phyloP scores from a whole-genome alignment of 768 basidiomycete species.

The Boletales sp. region DNA sequence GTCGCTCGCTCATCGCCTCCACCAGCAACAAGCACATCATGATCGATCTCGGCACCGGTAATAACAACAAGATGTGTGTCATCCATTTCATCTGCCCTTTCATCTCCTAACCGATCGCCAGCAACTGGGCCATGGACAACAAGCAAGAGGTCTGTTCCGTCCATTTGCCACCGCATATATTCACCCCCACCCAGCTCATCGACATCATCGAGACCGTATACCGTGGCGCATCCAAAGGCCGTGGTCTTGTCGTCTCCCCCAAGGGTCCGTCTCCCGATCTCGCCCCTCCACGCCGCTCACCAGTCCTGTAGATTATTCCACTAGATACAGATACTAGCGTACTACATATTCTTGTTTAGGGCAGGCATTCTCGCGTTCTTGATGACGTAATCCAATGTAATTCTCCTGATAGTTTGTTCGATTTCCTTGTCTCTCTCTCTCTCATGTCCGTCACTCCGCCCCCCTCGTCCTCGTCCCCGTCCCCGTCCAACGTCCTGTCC shows the following conservation, averaged over 20 bases:
- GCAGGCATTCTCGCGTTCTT: constrained; percentile 24
- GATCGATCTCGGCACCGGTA: constrained; percentile 99
- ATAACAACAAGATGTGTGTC: constrained; percentile 97
- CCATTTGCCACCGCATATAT: background rate
- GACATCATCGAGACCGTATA: constrained; percentile 99
- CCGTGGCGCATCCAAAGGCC: constrained; percentile 94
- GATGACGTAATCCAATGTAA: constrained; percentile 23
- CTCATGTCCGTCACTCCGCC: constrained; percentile 22
- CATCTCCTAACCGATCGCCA: constrained; percentile 26
- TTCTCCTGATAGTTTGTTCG: too few relatives aligned
- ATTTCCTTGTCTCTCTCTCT: background rate
- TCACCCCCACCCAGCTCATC: constrained; percentile 61
- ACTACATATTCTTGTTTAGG: constrained; percentile 6
- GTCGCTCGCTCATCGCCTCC: background rate
- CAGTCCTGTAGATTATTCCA: constrained; percentile 63
- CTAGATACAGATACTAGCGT: constrained; percentile 66
- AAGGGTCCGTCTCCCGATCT: constrained; percentile 58
- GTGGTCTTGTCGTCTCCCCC: constrained; percentile 95
- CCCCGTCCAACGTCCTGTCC: background rate
- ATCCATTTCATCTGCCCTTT: background rate
- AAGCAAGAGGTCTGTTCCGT: constrained; percentile 77
- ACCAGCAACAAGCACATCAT: constrained; percentile 96
- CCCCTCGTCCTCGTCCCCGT: background rate
- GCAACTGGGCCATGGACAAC: constrained; percentile 99
- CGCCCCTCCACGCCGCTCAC: background rate